Evolutionary conservation across 768 basidiomycete species (phyloP), one percentile per base, ranked within the genome.

Genomic region (Tylopilus balloui): DNA sequence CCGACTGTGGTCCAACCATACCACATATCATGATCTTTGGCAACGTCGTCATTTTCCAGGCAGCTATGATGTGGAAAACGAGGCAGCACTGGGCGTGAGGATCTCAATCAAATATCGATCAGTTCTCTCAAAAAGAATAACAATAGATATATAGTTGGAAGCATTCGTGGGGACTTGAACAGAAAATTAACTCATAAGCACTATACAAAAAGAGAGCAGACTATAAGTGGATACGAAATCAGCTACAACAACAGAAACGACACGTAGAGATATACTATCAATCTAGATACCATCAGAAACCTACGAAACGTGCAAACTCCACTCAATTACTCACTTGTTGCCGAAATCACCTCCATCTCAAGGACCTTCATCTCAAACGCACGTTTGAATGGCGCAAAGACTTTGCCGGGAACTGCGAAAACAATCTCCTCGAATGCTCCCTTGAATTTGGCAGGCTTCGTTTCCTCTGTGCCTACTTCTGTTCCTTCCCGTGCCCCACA

Each of bases 381-480:
- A 19, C 50, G 50, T 59, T 69, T 68, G 57, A 77, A 77, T 25
- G 61, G 61, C 23, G 57, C 56, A 41, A 63, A 67, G 24, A 65
- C 54, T 49, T 69, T 70, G 11, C 70, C 68, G 0, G 74, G 67
- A 3, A 76, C 66, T 20, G 76, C 75, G 38, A 77, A 77, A 21
- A 73, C 62, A 41, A 77, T 58, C 46, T 60, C 59, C 48, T 76
- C 71, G 43, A 77, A 77, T 1, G 67, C 63, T 35, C 68, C 57
- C 49, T 66, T 68, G 60, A 76, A 76, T 47, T 65, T 61, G 36
- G 72, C 69, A 4, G 46, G 43, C 17, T n/a, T 40, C n/a, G 20
- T 52, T 32, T 50, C 54, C 12, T 54, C 62, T 47, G 53, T 53
- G 8, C 42, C 42, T 45, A 36, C 56, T 32, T 51, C 52, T 19